phyloP scores from a whole-genome alignment of 2,329 filamentous ascomycete genomes.

The Fusarium graminum region DNA sequence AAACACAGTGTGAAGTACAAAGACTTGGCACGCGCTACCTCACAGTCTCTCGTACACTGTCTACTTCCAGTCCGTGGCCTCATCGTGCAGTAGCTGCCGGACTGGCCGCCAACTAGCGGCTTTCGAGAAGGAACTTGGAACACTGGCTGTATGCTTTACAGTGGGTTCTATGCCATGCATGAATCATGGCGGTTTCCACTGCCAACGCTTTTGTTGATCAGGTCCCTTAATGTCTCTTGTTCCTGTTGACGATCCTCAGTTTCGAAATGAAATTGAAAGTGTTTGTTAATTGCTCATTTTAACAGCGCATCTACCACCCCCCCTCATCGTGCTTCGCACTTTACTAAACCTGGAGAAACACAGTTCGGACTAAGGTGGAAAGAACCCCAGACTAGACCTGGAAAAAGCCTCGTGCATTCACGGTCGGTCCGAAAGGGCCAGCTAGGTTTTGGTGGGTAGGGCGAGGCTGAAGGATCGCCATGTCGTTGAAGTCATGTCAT shows the following conservation, averaged over 20 bases:
- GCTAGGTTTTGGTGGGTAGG: constrained; percentile 7
- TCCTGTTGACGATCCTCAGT: background rate
- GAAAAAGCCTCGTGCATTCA: constrained; percentile 22
- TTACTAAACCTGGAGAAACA: constrained; percentile 47
- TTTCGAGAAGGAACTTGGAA: constrained; percentile 46
- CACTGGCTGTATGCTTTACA: constrained; percentile 38
- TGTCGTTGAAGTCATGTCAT: background rate
- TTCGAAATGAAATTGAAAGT: constrained; percentile 1
- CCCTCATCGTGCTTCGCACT: constrained; percentile 4
- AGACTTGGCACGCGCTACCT: constrained; percentile 6
- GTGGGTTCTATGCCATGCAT: constrained; percentile 27
- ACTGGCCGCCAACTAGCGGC: constrained; percentile 42
- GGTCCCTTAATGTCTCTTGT: background rate
- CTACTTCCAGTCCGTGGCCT: constrained; percentile 38
- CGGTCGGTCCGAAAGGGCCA: constrained; percentile 51
- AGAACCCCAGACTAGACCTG: constrained; percentile 40
- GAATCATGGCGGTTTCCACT: constrained; percentile 28
- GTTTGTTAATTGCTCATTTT: constrained; percentile 26
- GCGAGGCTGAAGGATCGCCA: constrained; percentile 42
- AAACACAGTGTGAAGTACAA: constrained; percentile 37
- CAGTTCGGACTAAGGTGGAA: constrained; percentile 15
- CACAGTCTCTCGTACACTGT: constrained; percentile 34
- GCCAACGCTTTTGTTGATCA: constrained; percentile 17
- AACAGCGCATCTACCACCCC: constrained; percentile 25
- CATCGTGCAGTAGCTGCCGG: constrained; percentile 50